Percentiles rank a stretch among this genome's conserved stretches.
These are phyloP conservation scores for Aspergillus luchuensis DNA, from an alignment of 2,329 filamentous ascomycete species.

Conservation along the genomic window DNA sequence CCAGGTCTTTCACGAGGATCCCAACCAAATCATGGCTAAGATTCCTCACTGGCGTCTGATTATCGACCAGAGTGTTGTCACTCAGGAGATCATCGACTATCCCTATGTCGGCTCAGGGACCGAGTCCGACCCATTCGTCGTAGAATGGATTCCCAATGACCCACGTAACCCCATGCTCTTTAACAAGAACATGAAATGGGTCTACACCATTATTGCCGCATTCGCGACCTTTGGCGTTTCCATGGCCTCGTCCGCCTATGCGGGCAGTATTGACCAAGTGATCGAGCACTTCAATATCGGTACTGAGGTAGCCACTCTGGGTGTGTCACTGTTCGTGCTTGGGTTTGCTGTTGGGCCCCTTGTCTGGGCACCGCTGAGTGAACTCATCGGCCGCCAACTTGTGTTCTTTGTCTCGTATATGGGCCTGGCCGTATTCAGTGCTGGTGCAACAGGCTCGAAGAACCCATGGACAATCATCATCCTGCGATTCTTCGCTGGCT, in stretches of 20 bases:
- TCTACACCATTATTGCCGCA: slow-evolving; percentile 41
- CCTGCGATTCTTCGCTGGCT: slow-evolving; percentile 65
- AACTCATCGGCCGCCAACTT: slow-evolving; percentile 63
- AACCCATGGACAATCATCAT: slow-evolving; percentile 62
- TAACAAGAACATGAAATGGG: slow-evolving; percentile 40
- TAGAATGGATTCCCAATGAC: slow-evolving; percentile 48
- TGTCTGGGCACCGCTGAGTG: slow-evolving; percentile 66
- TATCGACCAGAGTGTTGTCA: slow-evolving; percentile 35
- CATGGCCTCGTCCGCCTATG: slow-evolving; percentile 47
- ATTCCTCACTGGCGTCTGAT: slow-evolving; percentile 41
- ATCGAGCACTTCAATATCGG: slow-evolving; percentile 57
- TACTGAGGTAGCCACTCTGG: slow-evolving; percentile 60
- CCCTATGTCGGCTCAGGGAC: slow-evolving; percentile 44
- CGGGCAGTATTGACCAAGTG: slow-evolving; percentile 44
- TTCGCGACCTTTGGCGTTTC: slow-evolving; percentile 46
- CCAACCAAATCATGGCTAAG: slow-evolving; percentile 13
- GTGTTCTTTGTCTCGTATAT: slow-evolving; percentile 56
- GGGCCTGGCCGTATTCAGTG: slow-evolving; percentile 61
- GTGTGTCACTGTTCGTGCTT: slow-evolving; percentile 65
- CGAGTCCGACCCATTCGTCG: slow-evolving; percentile 44
- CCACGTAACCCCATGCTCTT: slow-evolving; percentile 46
- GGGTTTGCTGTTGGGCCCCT: slow-evolving; percentile 64
- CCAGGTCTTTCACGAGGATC: neutral
- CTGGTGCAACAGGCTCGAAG: slow-evolving; percentile 57
- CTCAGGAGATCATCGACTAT: slow-evolving; percentile 37